A percentile compares a stretch with the other conserved stretches of the same genome.
Conservation (phyloP, 1,139 yeast genomes). For the Hansenula anomala region DNA sequence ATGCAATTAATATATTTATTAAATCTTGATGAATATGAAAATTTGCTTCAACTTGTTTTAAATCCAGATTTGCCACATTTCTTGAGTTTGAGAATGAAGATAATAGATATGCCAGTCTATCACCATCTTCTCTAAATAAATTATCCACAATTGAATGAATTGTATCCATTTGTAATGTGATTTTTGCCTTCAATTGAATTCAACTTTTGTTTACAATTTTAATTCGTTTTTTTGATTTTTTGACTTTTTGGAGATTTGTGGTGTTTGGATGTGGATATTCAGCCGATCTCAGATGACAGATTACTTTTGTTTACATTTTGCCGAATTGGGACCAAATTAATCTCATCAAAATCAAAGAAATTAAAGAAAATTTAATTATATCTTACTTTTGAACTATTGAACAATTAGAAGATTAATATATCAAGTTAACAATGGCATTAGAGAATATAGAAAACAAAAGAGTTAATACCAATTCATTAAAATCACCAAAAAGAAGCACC, state of each 20-base stretch:
- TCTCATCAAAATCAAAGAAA: too few species aligned
- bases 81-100: not conserved
- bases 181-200: not conserved
- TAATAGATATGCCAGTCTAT: not conserved
- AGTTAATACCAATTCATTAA: not conserved
- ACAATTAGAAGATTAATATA: not conserved
- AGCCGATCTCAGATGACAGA: too few species aligned
- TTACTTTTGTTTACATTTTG: too few species aligned
- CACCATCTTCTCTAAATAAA: conserved; percentile 1
- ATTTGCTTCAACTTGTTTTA: not conserved
- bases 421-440: conserved; percentile 6
- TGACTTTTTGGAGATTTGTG: too few species aligned
- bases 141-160: not conserved
- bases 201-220: too few species aligned
- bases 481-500: conserved; percentile 16
- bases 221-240: too few species aligned
- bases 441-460: conserved; percentile 6
- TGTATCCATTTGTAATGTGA: not conserved
- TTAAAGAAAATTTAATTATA: too few species aligned
- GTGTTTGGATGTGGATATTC: too few species aligned
- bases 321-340: too few species aligned
- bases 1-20: not conserved
- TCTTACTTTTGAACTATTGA: not conserved
- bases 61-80: not conserved
- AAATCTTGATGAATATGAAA: not conserved